phyloP scores from a whole-genome alignment of 352 stramenopile genomes.

The Lagenidium giganteum region DNA sequence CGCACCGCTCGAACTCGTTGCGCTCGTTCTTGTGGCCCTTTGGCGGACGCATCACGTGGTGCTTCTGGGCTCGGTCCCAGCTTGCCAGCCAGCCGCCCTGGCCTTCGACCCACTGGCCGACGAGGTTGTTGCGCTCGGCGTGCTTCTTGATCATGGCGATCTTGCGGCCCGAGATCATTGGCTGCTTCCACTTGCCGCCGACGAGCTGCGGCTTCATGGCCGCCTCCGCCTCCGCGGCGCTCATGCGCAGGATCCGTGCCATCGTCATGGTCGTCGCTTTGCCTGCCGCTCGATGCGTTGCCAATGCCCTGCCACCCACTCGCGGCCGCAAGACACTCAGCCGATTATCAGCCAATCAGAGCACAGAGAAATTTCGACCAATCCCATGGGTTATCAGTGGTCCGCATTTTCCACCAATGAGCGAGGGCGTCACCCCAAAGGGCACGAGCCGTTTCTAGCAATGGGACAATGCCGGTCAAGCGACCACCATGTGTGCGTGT shows the following conservation, averaged over 20 bases:
- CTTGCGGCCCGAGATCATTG: slow-evolving; percentile 74
- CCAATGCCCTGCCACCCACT: slow-evolving; percentile 13
- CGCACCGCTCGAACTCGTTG: slow-evolving; percentile 77
- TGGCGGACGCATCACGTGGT: slow-evolving; percentile 79
- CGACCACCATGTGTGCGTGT: no score
- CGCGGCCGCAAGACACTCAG: slow-evolving; percentile 5
- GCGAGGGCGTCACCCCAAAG: no score
- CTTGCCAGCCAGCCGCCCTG: slow-evolving; percentile 77
- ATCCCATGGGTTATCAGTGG: no score
- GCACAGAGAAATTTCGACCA: slow-evolving; percentile 12
- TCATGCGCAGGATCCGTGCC: slow-evolving; percentile 73
- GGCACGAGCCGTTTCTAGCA: no score
- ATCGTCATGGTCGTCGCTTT: slow-evolving; percentile 22
- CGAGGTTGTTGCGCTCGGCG: slow-evolving; percentile 56
- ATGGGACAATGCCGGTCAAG: no score
- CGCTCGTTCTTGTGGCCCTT: slow-evolving; percentile 80
- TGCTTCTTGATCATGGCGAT: slow-evolving; percentile 83
- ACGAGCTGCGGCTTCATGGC: slow-evolving; percentile 77
- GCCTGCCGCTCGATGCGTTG: slow-evolving; percentile 11
- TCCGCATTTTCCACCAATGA: no score
- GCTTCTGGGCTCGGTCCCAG: slow-evolving; percentile 76
- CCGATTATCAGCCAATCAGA: slow-evolving; percentile 27
- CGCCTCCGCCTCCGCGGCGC: slow-evolving; percentile 59
- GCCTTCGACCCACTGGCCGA: slow-evolving; percentile 72
- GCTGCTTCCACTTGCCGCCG: slow-evolving; percentile 83